Evolutionary conservation across 2,329 filamentous ascomycete species (phyloP), one percentile per base, ranked within the genome.

Genomic region (Aspergillus sp.): DNA sequence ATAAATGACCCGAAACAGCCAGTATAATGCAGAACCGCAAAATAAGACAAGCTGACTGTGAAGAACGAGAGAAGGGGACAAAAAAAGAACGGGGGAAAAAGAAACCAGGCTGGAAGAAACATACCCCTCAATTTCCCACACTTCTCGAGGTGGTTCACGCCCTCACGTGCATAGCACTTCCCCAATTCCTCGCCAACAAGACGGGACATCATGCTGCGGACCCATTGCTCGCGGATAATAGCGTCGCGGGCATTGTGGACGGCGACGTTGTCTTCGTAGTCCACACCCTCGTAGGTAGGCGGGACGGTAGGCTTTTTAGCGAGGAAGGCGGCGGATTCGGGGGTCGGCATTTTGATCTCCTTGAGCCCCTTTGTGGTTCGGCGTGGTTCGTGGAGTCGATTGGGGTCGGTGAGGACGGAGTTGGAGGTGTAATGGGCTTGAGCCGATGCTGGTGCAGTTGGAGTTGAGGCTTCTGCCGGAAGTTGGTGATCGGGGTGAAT

Each of bases 71-170:
- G 12, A n/a, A 13, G 12, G 34, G 34, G 26, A 8, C 9, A 11
- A 30, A 36, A 13, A 36, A 7, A 15, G 6, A 15, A 34, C 12
- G 12, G 30, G 34, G 34, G 44, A 47, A 24, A 54, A 13, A 48
- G 20, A 48, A 45, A 41, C 22, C 17, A 48, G 54, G 36, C 17
- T 49, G 15, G 26, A 42, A 13, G n/a, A 47, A 48, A 74, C 81
- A 70, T 72, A 88, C 85, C 85, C 82, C 85, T 80, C 75, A 88
- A 74, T 69, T 81, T 79, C 64, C 84, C 85, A 70, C 85, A 88
- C 75, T 87, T 88, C 80, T 88, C 85, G 66, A 88, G 72, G 72
- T 88, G 85, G 69, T 88, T 88, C 53, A 87, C 84, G 8, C 85
- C 85, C 75, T 88, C 85, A 58, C 81, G 76, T 64, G 79, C 76